Evolutionary conservation across 2,329 filamentous ascomycete genomes (phyloP).

Genomic region (Aspergillus versicolor): DNA sequence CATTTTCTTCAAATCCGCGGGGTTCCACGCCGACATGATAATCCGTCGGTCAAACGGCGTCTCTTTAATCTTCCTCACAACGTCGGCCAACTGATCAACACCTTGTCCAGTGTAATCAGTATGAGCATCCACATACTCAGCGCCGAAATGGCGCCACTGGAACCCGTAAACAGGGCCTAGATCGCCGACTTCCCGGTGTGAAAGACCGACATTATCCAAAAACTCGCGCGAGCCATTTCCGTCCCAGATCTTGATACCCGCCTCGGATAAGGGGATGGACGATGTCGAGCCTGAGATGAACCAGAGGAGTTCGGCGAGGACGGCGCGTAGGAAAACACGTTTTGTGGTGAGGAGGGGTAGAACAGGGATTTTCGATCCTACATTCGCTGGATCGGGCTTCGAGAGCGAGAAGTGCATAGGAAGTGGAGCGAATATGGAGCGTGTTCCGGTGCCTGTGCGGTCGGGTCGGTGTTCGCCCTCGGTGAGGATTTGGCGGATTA

Average conservation of each 20-base stretch:
- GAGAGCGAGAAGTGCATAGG: constrained; percentile 86
- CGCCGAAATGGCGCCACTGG: constrained; percentile 98
- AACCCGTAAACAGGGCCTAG: constrained; percentile 96
- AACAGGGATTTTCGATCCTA: constrained; percentile 55
- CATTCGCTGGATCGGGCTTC: constrained; percentile 45
- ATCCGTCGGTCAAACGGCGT: constrained; percentile 88
- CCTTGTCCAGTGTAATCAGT: constrained; percentile 85
- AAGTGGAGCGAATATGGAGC: constrained; percentile 81
- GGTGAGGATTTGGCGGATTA: constrained; percentile 80
- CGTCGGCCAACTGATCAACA: constrained; percentile 87
- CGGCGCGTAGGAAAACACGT: constrained; percentile 87
- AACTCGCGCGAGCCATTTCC: constrained; percentile 90
- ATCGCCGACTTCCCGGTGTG: constrained; percentile 80
- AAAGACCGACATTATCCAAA: constrained; percentile 80
- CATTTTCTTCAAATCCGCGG: constrained; percentile 80
- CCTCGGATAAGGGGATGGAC: constrained; percentile 70
- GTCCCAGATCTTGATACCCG: constrained; percentile 96
- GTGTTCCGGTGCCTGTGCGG: constrained; percentile 89
- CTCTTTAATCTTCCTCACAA: constrained; percentile 80
- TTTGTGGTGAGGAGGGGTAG: constrained; percentile 96
- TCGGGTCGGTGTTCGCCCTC: constrained; percentile 87
- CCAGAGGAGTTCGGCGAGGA: constrained; percentile 93
- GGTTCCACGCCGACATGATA: constrained; percentile 93
- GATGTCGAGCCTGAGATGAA: constrained; percentile 86
- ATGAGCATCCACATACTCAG: constrained; percentile 75